Conservation (phyloP, 331 rosid genomes). For the Quercus lobata region DNA sequence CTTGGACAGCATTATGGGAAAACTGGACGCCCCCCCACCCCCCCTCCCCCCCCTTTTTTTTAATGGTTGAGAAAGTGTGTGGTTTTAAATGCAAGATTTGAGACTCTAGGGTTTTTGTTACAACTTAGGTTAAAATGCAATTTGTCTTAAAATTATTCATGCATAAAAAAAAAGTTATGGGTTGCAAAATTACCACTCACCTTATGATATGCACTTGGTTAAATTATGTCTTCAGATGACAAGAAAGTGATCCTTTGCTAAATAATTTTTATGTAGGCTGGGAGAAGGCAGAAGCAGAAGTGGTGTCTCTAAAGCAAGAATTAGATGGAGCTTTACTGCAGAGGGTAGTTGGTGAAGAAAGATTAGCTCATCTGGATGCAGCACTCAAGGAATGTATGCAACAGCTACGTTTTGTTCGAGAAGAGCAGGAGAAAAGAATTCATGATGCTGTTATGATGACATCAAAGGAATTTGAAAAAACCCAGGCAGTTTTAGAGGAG, state of each 20-base stretch:
- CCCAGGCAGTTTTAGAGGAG: slow-evolving; percentile 56
- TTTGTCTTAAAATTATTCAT: background rate
- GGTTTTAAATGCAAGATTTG: too few species aligned
- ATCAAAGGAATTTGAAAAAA: slow-evolving; percentile 59
- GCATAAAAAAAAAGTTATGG: background rate
- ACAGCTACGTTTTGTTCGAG: slow-evolving; percentile 71
- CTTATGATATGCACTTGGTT: background rate
- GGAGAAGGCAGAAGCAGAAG: slow-evolving; percentile 75
- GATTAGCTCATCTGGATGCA: slow-evolving; percentile 62
- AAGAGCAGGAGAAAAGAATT: slow-evolving; percentile 77
- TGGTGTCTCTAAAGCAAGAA: slow-evolving; percentile 48
- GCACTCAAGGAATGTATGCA: slow-evolving; percentile 84
- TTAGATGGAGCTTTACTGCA: slow-evolving; percentile 55
- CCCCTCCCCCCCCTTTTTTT: fast-evolving
- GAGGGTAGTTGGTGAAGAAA: slow-evolving; percentile 57
- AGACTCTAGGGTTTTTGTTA: too few species aligned
- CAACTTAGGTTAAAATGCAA: too few species aligned
- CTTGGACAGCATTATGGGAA: too few species aligned
- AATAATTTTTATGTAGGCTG: slow-evolving; percentile 50
- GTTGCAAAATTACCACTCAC: slow-evolving; percentile 5
- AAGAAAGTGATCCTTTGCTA: slow-evolving; percentile 8
- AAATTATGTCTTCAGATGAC: background rate
- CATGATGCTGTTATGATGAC: slow-evolving; percentile 69
- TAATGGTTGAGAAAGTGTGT: too few species aligned
- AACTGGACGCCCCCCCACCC: too few species aligned